Base-by-base conservation (phyloP, 2,329 filamentous ascomycete species). In the Rhynchosporium graminicola region DNA sequence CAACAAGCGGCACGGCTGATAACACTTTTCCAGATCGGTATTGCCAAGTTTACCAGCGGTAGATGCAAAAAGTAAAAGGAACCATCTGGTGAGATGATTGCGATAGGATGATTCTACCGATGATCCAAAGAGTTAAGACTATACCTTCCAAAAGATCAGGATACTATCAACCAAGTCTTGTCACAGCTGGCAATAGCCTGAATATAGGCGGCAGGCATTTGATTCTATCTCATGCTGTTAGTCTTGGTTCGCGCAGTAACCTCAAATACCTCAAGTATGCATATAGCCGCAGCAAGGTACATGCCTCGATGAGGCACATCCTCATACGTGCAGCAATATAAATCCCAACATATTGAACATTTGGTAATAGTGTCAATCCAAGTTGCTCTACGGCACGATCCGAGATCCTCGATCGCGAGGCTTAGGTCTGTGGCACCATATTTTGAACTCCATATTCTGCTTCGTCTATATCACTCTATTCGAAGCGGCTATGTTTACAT, bases 401-500 rank as follows among this genome's bases (percentile, higher is more conserved):
- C 57, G 57, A 54, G 48, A 20, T n/a, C 47, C 26, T 36, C 58
- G 36, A 43, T 43, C 31, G 47, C 26, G n/a, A 57, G 59, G 62
- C 62, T 59, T 59, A 64, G 54, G 54, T 46, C 52, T 52, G 54
- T 42, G 46, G 52, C 58, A n/a, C n/a, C n/a, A 56, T 28, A 52
- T 52, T 36, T 60, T 8, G 12, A 6, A 31, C 38, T 46, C 54
- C 57, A 59, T 47, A 57, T 52, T 20, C 59, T 56, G 42, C 59
- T 46, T 47, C 51, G 55, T 58, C 59, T 56, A 46, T 46, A 33
- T 54, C 36, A 67, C 57, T 65, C 38, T 63, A 62, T 60, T 66
- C 54, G 62, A 67, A 52, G 67, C 67, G 63, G 62, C 55, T 67
- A 67, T 63, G 61, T 65, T 57, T 59, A 60, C 58, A 50, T 59